Evolutionary conservation across 306 rosid genomes (phyloP), one percentile per base, ranked within the genome.

Genomic region (Abrus precatorius): DNA sequence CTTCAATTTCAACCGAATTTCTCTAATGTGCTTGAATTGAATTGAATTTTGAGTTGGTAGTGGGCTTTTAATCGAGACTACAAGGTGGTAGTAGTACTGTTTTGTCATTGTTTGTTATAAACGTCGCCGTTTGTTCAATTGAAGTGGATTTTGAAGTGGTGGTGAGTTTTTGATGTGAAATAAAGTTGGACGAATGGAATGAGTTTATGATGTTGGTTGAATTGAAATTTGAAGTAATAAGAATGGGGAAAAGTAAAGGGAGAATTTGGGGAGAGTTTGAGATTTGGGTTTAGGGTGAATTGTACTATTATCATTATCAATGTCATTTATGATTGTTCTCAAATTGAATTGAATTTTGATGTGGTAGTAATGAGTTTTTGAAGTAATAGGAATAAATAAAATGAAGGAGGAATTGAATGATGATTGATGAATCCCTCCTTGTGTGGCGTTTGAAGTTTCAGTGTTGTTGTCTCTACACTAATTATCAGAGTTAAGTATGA

Each of bases 101-200:
- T 59, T 61, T 61, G 33, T 61, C 9, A 33, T 5, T 59, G 2
- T 1, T 9, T 29, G 40, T 12, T 9, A 8, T 30, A 52, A 13
- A 13, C 4, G 52, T 47, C 0, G 13, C 7, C 28, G 27, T 32
- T 30, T 30, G n/a, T 9, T 59, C n/a, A 30, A 59, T 30, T 61
- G n/a, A 44, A 62, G 54, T 62, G 62, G 9, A 12, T 61, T 48
- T 79, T 27, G 70, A 64, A 8, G 76, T 8, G 79, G 11, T 32
- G 20, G 20, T 20, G 20, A 20, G 20, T 20, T 20, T 20, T 20
- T 20, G 20, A 20, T 20, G n/a, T 20, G 13, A n/a, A 7, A 27
- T 38, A 1, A n/a, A 48, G 20, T 53, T 79, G 7, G 50, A 27
- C 50, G 59, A 55, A 36, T 14, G 63, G 68, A 74, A 41, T 41